Conservation (phyloP, 108 stramenopile genomes). For the Chaetoceros muelleri region DNA sequence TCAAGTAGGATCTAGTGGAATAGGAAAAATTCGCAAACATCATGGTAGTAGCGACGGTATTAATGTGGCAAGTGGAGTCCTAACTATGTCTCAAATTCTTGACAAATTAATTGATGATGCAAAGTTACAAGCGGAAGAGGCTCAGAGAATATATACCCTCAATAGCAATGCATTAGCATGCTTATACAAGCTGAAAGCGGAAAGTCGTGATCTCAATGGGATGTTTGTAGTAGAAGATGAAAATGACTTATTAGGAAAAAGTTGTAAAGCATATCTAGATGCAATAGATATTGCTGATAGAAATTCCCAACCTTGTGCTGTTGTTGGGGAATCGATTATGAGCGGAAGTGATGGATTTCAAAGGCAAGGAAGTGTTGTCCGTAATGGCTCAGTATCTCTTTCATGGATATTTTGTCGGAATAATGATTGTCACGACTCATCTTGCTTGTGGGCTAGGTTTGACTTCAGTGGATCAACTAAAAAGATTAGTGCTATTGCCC, state of each 20-base stretch:
- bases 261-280: conserved; percentile 31
- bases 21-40: conserved; percentile 10
- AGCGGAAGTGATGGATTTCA: conserved; percentile 34
- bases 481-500: conserved; percentile 22
- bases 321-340: conserved; percentile 31
- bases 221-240: conserved; percentile 18
- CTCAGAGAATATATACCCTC: conserved; percentile 40
- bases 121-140: conserved; percentile 42
- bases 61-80: conserved; percentile 11
- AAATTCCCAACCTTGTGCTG: conserved; percentile 29
- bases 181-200: conserved; percentile 39
- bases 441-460: conserved; percentile 31
- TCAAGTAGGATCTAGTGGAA: conserved; percentile 55
- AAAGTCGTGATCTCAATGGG: conserved; percentile 11
- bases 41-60: conserved; percentile 1
- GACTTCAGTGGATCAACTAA: conserved; percentile 30
- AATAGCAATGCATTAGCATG: conserved; percentile 56
- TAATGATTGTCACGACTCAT: neutral
- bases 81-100: conserved; percentile 52
- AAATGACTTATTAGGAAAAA: conserved; percentile 14
- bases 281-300: conserved; percentile 27
- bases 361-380: conserved; percentile 5
- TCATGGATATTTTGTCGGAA: conserved; percentile 26
- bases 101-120: conserved; percentile 57
- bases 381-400: conserved; percentile 17